These are phyloP conservation scores for Dunaliella sp. DNA, from an alignment of 139 green algal genomes.

Conservation along the genomic window DNA sequence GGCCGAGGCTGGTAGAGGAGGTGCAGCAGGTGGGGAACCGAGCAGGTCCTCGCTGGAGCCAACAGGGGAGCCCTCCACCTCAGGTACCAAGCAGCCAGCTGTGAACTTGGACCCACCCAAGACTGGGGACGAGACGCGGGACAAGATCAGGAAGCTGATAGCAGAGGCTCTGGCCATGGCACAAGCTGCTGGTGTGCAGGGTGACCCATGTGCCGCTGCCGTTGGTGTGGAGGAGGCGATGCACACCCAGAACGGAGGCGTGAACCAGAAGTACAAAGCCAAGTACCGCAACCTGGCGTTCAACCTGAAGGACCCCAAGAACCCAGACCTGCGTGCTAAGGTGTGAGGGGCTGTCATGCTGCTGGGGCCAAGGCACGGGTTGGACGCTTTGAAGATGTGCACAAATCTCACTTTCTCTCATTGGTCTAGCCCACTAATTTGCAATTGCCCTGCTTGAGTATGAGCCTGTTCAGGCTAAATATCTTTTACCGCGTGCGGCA, in stretches of 20 bases:
- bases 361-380: too few relatives aligned
- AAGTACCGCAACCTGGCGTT: constrained; percentile 89
- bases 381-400: too few relatives aligned
- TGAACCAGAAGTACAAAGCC: constrained; percentile 84
- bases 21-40: background rate
- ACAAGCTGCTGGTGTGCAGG: background rate
- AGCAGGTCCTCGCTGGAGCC: background rate
- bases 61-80: background rate
- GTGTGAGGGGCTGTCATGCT: too few relatives aligned
- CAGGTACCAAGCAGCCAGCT: background rate
- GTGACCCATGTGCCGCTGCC: constrained; percentile 7
- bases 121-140: constrained; percentile 48
- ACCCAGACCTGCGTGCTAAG: constrained; percentile 71
- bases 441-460: too few relatives aligned
- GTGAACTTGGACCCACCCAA: constrained; percentile 3
- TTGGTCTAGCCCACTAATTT: too few relatives aligned
- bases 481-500: too few relatives aligned
- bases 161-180: constrained; percentile 41
- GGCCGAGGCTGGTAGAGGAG: background rate
- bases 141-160: constrained; percentile 59
- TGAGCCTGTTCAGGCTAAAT: too few relatives aligned
- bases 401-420: too few relatives aligned
- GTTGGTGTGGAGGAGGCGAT: constrained; percentile 32
- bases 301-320: constrained; percentile 94
- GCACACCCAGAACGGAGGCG: constrained; percentile 45